Evolutionary conservation across 148 eudicot species (phyloP), one percentile per base, ranked within the genome.

Genomic region (Chenopodium quinoa): DNA sequence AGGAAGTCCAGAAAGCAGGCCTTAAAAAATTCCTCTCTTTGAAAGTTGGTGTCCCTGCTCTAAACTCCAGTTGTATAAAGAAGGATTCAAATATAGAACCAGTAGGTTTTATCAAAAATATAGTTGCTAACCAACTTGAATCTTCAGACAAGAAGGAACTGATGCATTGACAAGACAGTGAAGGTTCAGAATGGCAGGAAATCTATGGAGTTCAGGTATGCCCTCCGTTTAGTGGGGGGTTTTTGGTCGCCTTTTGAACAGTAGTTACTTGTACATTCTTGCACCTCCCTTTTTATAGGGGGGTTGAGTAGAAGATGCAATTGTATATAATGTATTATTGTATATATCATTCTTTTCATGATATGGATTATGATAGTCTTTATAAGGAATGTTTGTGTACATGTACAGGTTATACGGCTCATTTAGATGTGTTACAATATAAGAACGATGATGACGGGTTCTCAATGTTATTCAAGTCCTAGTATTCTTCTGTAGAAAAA

Each of bases 1-100:
- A 83, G 84, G 84, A 86, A 75, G 13, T 76, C 88, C 46, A 83
- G 82, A 66, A 90, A 86, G 76, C 85, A 64, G 19, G 54, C 73
- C 75, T 64, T 52, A 46, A 81, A 80, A 80, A 9, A 40, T 72
- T 76, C 65, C 29, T 46, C 79, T n/a, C 64, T 27, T 80, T 60
- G 6, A 79, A 75, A 62, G 68, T 32, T 66, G 75, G 76, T 23
- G 17, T 69, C 47, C 20, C 63, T 76, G 78, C 47, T 65, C 69
- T 25, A 65, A 73, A 72, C 20, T 20, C 66, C 78, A 78, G 68
- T 66, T 83, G 81, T 73, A 72, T 37, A 81, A 81, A 73, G 12
- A 81, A 80, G 78, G 83, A 84, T 7, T 27, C 4, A 40, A 17
- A 31, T 20, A 9, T 34, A 58, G 73, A 27, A 44, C 46, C n/a